Base-by-base conservation (phyloP, 2,329 filamentous ascomycete species). In the Hypoxylon sp. region DNA sequence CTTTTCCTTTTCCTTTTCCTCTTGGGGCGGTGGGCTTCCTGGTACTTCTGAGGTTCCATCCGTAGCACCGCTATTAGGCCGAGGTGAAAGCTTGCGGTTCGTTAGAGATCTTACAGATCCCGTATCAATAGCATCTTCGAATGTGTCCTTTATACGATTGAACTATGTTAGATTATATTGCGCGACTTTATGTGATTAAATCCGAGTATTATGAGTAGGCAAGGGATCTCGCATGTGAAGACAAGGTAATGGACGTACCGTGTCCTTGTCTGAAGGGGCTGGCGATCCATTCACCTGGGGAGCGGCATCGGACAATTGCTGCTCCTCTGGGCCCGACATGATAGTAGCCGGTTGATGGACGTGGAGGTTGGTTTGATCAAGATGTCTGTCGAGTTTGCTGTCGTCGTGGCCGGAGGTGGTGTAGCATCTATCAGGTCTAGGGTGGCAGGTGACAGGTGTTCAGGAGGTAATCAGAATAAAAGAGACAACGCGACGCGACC, bases 51-150 rank as follows among this genome's bases (percentile, higher is more conserved):
- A 29, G 19, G 42, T 48, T 27, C 21, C 62, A 69, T 75, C 61
- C 68, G 78, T 61, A 80, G 60, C 76, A 39, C 71, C 71, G 27
- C 71, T 75, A 42, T 62, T 50, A 10, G 77, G 67, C 39, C 69
- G 65, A n/a, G 77, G 75, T 66, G 81, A 80, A 19, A 76, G 66
- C 55, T 79, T 82, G 76, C 85, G 81, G 72, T 83, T 84, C 39
- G 87, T 89, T 68, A 93, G 80, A 27, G 91, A 93, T 67, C 91
- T 88, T 57, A 88, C 83, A 35, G 88, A 90, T 50, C 83, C 80
- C 66, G 85, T 87, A 79, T 93, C 91, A 73, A 88, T 83, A 61
- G 93, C 93, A 84, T 97, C 93, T 82, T 97, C 93, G 76, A 97
- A 97, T 15, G 87, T 88, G 75, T 94, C 91, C 91, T 93, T 72